Percentiles rank a stretch among this genome's conserved stretches.
These are phyloP conservation scores for Verticillium zaregamsianum DNA, from an alignment of 2,329 filamentous ascomycete genomes.

Conservation along the genomic window DNA sequence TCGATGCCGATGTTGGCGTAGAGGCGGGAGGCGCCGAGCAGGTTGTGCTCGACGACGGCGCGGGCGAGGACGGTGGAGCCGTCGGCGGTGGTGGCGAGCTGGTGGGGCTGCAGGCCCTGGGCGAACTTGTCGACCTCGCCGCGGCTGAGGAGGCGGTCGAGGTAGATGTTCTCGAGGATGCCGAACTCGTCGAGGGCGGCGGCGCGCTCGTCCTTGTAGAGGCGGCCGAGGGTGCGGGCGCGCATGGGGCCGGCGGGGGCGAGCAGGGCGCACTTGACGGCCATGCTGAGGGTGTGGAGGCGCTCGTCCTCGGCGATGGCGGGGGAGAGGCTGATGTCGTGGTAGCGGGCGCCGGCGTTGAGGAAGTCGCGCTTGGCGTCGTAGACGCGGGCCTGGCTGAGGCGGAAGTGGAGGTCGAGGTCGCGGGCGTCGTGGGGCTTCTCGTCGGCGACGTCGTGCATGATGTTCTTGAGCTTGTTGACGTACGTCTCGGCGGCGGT, in stretches of 20 bases:
- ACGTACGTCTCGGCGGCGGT: slow-evolving; percentile 80
- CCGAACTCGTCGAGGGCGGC: slow-evolving; percentile 71
- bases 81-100: slow-evolving; percentile 84
- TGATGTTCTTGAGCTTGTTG: slow-evolving; percentile 92
- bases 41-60: slow-evolving; percentile 93
- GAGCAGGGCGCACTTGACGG: slow-evolving; percentile 88
- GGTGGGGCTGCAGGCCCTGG: slow-evolving; percentile 74
- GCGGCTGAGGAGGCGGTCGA: slow-evolving; percentile 76
- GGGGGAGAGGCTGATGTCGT: slow-evolving; percentile 74
- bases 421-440: slow-evolving; percentile 62
- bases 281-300: slow-evolving; percentile 76
- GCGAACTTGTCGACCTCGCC: slow-evolving; percentile 87
- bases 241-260: slow-evolving; percentile 86
- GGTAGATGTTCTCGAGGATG: slow-evolving; percentile 96
- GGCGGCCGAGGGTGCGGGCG: slow-evolving; percentile 70
- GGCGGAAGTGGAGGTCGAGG: slow-evolving; percentile 77
- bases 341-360: slow-evolving; percentile 82
- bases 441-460: slow-evolving; percentile 71
- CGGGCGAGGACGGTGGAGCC: slow-evolving; percentile 90
- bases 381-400: slow-evolving; percentile 88
- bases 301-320: slow-evolving; percentile 84
- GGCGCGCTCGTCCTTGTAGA: slow-evolving; percentile 92
- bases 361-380: slow-evolving; percentile 89
- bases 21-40: slow-evolving; percentile 76
- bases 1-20: slow-evolving; percentile 76